These are phyloP conservation scores for Fusarium zealandicum DNA, from an alignment of 2,329 filamentous ascomycete genomes.

Conservation along the genomic window DNA sequence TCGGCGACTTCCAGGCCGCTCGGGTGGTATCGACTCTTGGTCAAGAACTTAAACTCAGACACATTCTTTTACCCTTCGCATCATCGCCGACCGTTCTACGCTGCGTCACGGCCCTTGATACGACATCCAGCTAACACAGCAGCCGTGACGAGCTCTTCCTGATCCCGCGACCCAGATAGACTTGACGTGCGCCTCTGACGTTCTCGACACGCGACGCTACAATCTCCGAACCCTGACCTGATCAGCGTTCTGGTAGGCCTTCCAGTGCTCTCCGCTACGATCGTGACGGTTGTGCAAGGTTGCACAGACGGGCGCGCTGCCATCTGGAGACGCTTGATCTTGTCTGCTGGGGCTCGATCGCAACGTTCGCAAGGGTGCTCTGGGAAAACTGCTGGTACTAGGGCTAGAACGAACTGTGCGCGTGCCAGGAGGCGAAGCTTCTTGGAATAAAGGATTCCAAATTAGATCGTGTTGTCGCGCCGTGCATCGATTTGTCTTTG, in stretches of 20 bases:
- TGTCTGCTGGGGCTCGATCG: conserved; percentile 34
- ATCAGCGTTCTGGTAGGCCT: conserved; percentile 9
- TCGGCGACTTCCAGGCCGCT: not conserved
- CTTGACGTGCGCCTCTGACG: conserved; percentile 4
- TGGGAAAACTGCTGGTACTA: conserved; percentile 34
- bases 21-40: conserved; percentile 13
- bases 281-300: conserved; percentile 13
- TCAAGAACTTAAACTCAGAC: conserved; percentile 5
- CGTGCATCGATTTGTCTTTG: conserved; percentile 27
- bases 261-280: conserved; percentile 14
- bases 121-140: not conserved
- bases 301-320: conserved; percentile 15
- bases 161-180: not conserved
- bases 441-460: conserved; percentile 44
- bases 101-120: not conserved
- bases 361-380: conserved; percentile 31
- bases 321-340: conserved; percentile 28
- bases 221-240: conserved; percentile 4
- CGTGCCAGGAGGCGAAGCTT: conserved; percentile 31
- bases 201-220: conserved; percentile 13
- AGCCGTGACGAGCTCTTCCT: not conserved
- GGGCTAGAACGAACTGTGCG: conserved; percentile 36
- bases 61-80: not conserved
- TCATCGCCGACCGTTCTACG: conserved; percentile 3
- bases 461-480: conserved; percentile 37